phyloP scores from a whole-genome alignment of 2,329 filamentous ascomycete species.

The Epichloe coenophiala region DNA sequence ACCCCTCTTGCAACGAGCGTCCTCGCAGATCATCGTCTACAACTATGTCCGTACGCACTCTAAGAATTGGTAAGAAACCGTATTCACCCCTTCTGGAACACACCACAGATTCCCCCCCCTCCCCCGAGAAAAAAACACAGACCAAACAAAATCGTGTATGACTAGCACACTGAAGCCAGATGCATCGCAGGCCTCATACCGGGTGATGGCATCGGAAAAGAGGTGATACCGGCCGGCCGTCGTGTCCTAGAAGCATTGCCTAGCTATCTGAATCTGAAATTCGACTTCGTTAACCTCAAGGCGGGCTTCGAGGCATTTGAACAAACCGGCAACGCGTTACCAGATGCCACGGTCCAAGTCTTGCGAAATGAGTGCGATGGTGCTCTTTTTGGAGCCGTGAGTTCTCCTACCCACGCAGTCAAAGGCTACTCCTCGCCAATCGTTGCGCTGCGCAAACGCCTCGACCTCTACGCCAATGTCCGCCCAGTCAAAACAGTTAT shows the following conservation, averaged over 20 bases:
- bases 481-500: conserved; percentile 79
- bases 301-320: conserved; percentile 93
- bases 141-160: not conserved
- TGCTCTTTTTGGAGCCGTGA: conserved; percentile 84
- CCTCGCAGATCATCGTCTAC: conserved; percentile 3
- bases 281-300: conserved; percentile 85
- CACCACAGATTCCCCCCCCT: not conserved
- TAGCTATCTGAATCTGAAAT: conserved; percentile 78
- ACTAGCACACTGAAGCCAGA: not conserved
- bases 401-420: conserved; percentile 77
- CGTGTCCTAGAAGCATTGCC: conserved; percentile 87
- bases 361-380: conserved; percentile 87
- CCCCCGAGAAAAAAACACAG: not conserved
- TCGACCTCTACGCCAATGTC: conserved; percentile 95
- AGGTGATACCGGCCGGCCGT: conserved; percentile 92
- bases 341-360: conserved; percentile 80
- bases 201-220: conserved; percentile 94
- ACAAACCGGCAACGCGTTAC: conserved; percentile 74
- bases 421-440: conserved; percentile 95
- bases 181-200: conserved; percentile 76
- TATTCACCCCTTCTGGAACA: too few species aligned
- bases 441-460: conserved; percentile 86
- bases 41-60: conserved; percentile 28
- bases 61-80: conserved; percentile 24
- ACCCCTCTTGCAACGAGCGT: not conserved